Evolutionary conservation across 495 filamentous ascomycete species (phyloP), one percentile per base, ranked within the genome.

Genomic region (Aspergillus funiculosus): DNA sequence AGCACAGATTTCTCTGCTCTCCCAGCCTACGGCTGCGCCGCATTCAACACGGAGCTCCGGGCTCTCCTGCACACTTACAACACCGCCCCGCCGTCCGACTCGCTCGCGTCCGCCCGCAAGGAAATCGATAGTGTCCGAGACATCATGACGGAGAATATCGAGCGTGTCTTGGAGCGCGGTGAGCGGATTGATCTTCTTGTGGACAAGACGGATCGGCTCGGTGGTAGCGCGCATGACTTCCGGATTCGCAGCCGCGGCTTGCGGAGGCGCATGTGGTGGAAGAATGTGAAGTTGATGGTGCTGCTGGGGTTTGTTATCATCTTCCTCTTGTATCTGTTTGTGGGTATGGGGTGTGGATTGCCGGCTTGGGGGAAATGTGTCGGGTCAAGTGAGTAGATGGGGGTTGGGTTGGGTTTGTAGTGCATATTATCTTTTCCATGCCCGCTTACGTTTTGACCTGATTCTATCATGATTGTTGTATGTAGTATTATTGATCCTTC

Each of bases 111-210:
- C 42, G 90, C 83, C 22, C 83, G 86, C 60, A 71, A 76, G 20
- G 94, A 97, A 71, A 96, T 99, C 54, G 89, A 95, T 44, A 87
- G 85, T 51, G 92, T 95, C 30, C 73, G 85, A 34, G 89, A 89
- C 22, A 95, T 99, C 60, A 99, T 99, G 92, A 95, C 90, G 42
- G 81, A 94, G 71, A 99, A 97, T 66, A 99, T 99, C 54, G 92
- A 99, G 78, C 75, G 89, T 43, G 79, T 99, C 55, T 63, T 99
- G 36, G 92, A 99, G 77, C 72, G 92, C 2, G 92, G 92, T 13
- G 92, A 96, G 75, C 75, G 90, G 53, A 95, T 99, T 54, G 89
- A 96, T 73, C 59, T 95, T 59, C 71, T 99, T 43, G 90, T 99
- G 22, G 90, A 97, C 60, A 99, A 97, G 80, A 99, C 94, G 48